Evolutionary conservation across 2,329 filamentous ascomycete genomes (phyloP), one percentile per base, ranked within the genome.

Genomic region (Claviceps monticola): DNA sequence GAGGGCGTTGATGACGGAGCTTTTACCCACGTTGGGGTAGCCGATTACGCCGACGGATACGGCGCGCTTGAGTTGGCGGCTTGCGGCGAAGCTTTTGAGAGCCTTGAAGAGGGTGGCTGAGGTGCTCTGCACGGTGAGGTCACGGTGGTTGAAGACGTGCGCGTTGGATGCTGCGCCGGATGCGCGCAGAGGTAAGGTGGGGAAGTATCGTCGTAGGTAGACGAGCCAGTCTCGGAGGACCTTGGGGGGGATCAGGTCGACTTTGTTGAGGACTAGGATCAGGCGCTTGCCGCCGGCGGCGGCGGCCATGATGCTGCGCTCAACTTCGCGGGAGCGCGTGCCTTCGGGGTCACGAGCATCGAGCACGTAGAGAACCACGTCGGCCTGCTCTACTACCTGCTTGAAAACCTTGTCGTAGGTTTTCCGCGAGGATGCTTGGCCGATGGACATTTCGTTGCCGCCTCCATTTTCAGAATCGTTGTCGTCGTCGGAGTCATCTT

Each of bases 331-430:
- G 39, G 90, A 96, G 57, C 90, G 79, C 34, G 90, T 96, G 54
- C 88, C 88, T 66, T 94, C 86, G 1, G 90, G 90, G 62, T 96
- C 89, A 60, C 90, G 82, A 51, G 91, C 90, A 63, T 96, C 90
- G 53, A 96, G 80, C 49, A 96, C 88, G 69, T 96, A 96, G 50
- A 96, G 80, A 38, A 96, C 78, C 29, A 96, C 89, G 64, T 96
- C 90, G 48, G 90, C 86, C 56, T 86, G 80, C 56, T 94, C 87
- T 37, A 95, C 82, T 16, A 96, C 89, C 63, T 88, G 80, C 74
- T 95, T 95, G 77, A 95, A 96, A 60, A 94, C 82, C 74, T 95
- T 95, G 76, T 95, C 89, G 68, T 91, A 95, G 51, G 88, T 87
- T 68, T 83, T 88, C 62, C 89, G 80, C 50, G 90, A 95, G 3